phyloP scores from a whole-genome alignment of 345 rosid species.

The Pistacia vera region DNA sequence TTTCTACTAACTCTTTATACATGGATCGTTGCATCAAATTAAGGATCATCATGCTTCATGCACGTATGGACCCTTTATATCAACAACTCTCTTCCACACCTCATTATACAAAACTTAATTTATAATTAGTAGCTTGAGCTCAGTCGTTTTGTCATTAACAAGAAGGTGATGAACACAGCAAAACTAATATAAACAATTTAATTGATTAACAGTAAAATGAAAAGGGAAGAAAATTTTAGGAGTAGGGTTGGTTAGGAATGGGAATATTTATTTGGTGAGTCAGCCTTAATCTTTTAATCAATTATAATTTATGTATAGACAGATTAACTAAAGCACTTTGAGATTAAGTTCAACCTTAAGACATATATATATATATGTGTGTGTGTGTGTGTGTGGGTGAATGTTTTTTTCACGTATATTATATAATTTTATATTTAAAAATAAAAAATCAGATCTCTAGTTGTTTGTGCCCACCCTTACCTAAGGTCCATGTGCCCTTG shows the following conservation, averaged over 20 bases:
- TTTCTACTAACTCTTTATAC: background rate
- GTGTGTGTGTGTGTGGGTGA: no score
- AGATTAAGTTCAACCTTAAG: constrained; percentile 21
- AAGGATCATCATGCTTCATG: background rate
- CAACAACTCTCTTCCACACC: no score
- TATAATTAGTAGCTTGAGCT: no score
- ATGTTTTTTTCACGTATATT: background rate
- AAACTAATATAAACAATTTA: no score
- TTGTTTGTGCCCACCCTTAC: constrained; percentile 45
- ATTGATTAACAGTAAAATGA: background rate
- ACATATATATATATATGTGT: no score
- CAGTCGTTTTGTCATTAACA: no score
- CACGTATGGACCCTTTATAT: no score
- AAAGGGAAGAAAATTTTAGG: background rate
- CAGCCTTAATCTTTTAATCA: constrained; percentile 28
- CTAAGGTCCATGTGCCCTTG: constrained; percentile 42
- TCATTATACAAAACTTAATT: no score
- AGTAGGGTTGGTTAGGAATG: constrained; percentile 3
- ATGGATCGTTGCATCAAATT: background rate
- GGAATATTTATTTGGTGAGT: background rate
- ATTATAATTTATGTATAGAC: constrained; percentile 18
- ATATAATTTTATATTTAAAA: no score
- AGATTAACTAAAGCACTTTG: constrained; percentile 25
- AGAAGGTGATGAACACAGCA: background rate
- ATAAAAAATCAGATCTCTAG: constrained; percentile 21